Evolutionary conservation across 805 yeast species (phyloP), one percentile per base, ranked within the genome.

Genomic region (Millerago galiae): DNA sequence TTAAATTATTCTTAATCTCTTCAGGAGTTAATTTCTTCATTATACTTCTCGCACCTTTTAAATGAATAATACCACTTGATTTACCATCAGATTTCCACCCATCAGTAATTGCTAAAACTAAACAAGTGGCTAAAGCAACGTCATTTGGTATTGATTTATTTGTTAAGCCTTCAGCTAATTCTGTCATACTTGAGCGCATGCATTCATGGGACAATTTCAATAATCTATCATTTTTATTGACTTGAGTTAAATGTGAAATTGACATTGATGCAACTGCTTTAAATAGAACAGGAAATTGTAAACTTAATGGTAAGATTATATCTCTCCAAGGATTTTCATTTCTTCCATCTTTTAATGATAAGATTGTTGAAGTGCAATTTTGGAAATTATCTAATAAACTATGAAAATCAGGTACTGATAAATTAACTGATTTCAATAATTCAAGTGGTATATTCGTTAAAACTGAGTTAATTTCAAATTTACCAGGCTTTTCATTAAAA

Each of bases 211-310:
- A 33, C 18, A 42, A 17, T 29, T 35, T 18, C n/a, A 14, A 8
- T 21, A 37, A 18, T 9, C 35, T 31, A 24, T 38, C 35, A 31
- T 44, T 43, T 27, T 40, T 37, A 26, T 38, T 40, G 12, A 33
- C 21, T 21, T 44, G 43, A 14, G 38, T 28, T 28, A 40, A 29
- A 35, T 81, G 87, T 50, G 80, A 79, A 41, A 77, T 64, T 0
- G 87, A 77, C 81, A 81, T 78, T 5, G 86, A 75, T 2, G 83
- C 78, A 37, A 81, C 63, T 1, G 85, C 77, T 53, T 80, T 75
- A 61, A 73, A 74, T 44, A 81, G 60, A 11, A 79, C 81, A 2
- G 80, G 67, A 50, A 78, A 70, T 26, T 70, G 61, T n/a, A 63
- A 51, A 0, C 84, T 79, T 36, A 78, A 55, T 1, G 87, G 86